Conservation (phyloP, 805 yeast species). For the Naumovozyma baii region DNA sequence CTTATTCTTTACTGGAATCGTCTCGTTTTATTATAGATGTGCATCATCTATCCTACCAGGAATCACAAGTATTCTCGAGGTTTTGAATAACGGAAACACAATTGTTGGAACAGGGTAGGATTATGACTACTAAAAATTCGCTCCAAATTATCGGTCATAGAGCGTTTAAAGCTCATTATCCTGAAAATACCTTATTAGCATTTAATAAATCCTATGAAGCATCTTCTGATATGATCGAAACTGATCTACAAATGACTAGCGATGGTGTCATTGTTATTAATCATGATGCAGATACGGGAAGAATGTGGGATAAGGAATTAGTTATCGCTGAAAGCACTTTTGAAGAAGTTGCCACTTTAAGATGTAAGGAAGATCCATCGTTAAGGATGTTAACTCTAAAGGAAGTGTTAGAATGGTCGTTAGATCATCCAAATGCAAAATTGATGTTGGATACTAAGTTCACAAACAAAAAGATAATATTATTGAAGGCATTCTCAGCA, state of each 20-base stretch:
- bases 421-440: slow-evolving; percentile 26
- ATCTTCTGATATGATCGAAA: slow-evolving; percentile 40
- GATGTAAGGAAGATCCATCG: slow-evolving; percentile 25
- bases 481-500: slow-evolving; percentile 32
- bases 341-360: slow-evolving; percentile 31
- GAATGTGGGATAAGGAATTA: slow-evolving; percentile 37
- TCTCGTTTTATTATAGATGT: no score
- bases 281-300: slow-evolving; percentile 43
- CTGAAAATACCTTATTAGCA: slow-evolving; percentile 40
- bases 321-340: slow-evolving; percentile 32
- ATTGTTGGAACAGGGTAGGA: no score
- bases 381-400: slow-evolving; percentile 36
- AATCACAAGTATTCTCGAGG: background rate
- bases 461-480: slow-evolving; percentile 35
- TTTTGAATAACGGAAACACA: background rate
- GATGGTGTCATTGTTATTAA: slow-evolving; percentile 48
- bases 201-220: slow-evolving; percentile 40
- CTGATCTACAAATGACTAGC: slow-evolving; percentile 44
- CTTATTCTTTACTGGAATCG: no score
- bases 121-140: background rate
- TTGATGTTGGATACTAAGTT: slow-evolving; percentile 47
- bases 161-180: slow-evolving; percentile 30
- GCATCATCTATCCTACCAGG: no score
- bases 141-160: slow-evolving; percentile 27
- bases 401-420: slow-evolving; percentile 34